A percentile compares a stretch with the other conserved stretches of the same genome.
phyloP scores from a whole-genome alignment of 208 protist species.

The Hexamita inflata region DNA sequence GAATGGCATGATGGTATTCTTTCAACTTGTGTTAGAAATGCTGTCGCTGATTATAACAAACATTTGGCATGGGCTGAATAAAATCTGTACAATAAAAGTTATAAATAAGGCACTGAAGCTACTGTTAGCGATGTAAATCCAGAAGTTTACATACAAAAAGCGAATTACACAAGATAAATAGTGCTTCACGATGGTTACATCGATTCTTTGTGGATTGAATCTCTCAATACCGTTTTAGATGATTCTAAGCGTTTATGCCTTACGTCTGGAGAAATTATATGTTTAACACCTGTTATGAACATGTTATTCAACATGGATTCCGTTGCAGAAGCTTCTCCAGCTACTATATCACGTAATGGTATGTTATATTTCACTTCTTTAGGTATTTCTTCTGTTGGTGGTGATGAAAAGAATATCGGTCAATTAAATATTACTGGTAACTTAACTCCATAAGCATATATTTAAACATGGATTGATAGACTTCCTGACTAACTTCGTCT shows the following conservation, averaged over 20 bases:
- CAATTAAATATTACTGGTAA: too few species aligned
- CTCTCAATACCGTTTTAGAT: slow-evolving; percentile 94
- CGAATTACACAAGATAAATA: slow-evolving; percentile 71
- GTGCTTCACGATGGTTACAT: slow-evolving; percentile 87
- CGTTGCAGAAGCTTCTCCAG: slow-evolving; percentile 81
- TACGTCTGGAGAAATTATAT: slow-evolving; percentile 58
- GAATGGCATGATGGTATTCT: slow-evolving; percentile 94
- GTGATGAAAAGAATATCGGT: too few species aligned
- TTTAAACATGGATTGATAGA: slow-evolving; percentile 27
- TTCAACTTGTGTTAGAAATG: slow-evolving; percentile 64
- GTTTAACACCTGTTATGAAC: slow-evolving; percentile 55
- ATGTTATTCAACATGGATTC: slow-evolving; percentile 72
- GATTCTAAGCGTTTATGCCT: slow-evolving; percentile 92
- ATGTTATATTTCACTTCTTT: slow-evolving; percentile 17
- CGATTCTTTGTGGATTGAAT: slow-evolving; percentile 94
- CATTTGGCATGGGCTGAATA: not conserved
- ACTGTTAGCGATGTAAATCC: slow-evolving; percentile 80
- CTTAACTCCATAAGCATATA: not conserved
- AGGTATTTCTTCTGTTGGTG: too few species aligned
- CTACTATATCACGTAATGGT: slow-evolving; percentile 89
- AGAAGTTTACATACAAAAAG: slow-evolving; percentile 92
- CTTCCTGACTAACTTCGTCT: slow-evolving; percentile 11
- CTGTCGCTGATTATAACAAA: slow-evolving; percentile 33
- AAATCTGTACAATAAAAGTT: not conserved
- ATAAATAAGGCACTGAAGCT: not conserved